These are phyloP conservation scores for Recurvomyces mirabilis DNA, from an alignment of 495 filamentous ascomycete species.

Conservation along the genomic window DNA sequence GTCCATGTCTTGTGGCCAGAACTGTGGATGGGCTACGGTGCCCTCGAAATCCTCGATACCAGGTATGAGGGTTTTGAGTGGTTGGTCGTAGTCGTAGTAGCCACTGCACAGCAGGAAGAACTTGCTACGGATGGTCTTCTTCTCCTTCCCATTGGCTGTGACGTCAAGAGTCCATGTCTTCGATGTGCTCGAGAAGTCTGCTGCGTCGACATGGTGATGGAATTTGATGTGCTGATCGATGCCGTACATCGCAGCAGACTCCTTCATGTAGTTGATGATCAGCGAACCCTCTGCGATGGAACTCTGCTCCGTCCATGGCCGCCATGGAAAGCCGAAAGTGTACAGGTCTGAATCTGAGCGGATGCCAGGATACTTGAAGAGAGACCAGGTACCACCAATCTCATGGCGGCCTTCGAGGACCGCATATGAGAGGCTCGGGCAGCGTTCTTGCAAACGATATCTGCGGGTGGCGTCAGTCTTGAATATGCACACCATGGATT, in stretches of 20 bases:
- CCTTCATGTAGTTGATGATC: conserved; percentile 53
- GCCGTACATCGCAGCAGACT: conserved; percentile 45
- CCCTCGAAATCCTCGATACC: conserved; percentile 49
- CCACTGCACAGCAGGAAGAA: conserved; percentile 55
- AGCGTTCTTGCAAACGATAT: conserved; percentile 52
- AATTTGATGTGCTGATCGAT: conserved; percentile 53
- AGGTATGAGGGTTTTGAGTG: conserved; percentile 45
- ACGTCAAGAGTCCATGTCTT: conserved; percentile 52
- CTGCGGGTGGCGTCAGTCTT: neutral
- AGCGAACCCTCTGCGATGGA: conserved; percentile 49
- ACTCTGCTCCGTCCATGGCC: conserved; percentile 48
- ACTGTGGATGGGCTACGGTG: conserved; percentile 48
- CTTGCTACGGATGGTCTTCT: conserved; percentile 38
- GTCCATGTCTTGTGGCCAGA: conserved; percentile 45
- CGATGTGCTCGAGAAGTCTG: conserved; percentile 49
- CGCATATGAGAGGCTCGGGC: conserved; percentile 45
- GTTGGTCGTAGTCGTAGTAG: conserved; percentile 56
- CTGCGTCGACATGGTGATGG: conserved; percentile 42
- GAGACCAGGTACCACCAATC: conserved; percentile 62
- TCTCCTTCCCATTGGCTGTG: conserved; percentile 35
- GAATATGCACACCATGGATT: too few relatives aligned
- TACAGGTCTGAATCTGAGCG: too few relatives aligned
- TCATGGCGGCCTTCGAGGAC: conserved; percentile 51
- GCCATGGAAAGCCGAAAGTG: conserved; percentile 58
- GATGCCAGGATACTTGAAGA: conserved; percentile 62